A percentile compares a stretch with the other conserved stretches of the same genome.
These are phyloP conservation scores for Trichoderma arundinaceum DNA, from an alignment of 2,329 filamentous ascomycete species.

Conservation along the genomic window DNA sequence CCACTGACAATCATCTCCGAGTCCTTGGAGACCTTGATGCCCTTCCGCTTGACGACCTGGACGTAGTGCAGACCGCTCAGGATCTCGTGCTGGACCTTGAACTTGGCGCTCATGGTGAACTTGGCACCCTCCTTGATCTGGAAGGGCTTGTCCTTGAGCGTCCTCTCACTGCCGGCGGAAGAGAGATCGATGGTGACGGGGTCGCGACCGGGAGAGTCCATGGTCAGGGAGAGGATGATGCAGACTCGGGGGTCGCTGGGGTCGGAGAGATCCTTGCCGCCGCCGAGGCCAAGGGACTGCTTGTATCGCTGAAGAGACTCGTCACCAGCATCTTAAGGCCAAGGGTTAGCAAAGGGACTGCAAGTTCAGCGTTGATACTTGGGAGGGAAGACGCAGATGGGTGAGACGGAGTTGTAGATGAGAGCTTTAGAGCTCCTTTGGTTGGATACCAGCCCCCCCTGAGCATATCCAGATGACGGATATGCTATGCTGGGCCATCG, in stretches of 20 bases:
- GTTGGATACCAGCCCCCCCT: neutral
- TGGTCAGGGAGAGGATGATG: slow-evolving; percentile 88
- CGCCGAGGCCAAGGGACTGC: slow-evolving; percentile 86
- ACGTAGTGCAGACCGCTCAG: slow-evolving; percentile 95
- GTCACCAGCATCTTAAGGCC: slow-evolving; percentile 67
- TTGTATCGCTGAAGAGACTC: slow-evolving; percentile 98
- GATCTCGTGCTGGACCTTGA: slow-evolving; percentile 97
- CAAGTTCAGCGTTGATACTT: slow-evolving; percentile 2
- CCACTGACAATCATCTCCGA: slow-evolving; percentile 93
- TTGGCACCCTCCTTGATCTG: slow-evolving; percentile 94
- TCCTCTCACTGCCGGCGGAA: slow-evolving; percentile 71
- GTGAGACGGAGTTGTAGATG: neutral
- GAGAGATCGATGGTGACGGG: slow-evolving; percentile 91
- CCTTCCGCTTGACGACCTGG: slow-evolving; percentile 89
- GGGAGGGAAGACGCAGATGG: neutral
- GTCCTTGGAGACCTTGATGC: slow-evolving; percentile 85
- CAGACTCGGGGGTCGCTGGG: slow-evolving; percentile 85
- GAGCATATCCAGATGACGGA: neutral
- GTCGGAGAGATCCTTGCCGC: slow-evolving; percentile 73
- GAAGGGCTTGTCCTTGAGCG: slow-evolving; percentile 90
- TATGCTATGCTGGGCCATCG: neutral
- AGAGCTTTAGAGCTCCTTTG: neutral
- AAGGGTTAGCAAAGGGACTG: neutral
- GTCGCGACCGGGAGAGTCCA: slow-evolving; percentile 80
- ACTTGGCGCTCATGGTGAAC: slow-evolving; percentile 93